phyloP scores from a whole-genome alignment of 2,329 filamentous ascomycete species.

The Aspergillus sclerotialis region DNA sequence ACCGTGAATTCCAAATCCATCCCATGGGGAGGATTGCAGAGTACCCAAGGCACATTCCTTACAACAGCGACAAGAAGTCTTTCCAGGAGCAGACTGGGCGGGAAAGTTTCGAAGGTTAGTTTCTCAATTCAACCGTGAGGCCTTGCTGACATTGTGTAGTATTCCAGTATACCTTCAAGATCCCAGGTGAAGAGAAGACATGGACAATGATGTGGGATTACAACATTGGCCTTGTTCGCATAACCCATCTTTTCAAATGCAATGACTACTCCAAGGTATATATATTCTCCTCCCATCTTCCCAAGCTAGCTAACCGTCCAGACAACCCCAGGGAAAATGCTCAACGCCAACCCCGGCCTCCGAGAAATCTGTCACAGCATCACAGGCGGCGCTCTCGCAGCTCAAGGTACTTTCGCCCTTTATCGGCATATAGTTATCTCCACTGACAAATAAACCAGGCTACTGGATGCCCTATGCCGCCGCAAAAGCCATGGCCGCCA shows the following conservation, averaged over 20 bases:
- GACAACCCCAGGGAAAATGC: slow-evolving; percentile 83
- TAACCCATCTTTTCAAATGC: slow-evolving; percentile 92
- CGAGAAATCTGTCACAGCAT: slow-evolving; percentile 90
- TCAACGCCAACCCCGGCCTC: slow-evolving; percentile 70
- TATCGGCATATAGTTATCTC: neutral
- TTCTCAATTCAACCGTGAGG: slow-evolving; percentile 1
- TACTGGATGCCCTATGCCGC: slow-evolving; percentile 95
- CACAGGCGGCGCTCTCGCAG: slow-evolving; percentile 81
- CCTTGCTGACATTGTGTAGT: slow-evolving; percentile 13
- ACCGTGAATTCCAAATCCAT: slow-evolving; percentile 58
- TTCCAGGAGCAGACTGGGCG: slow-evolving; percentile 81
- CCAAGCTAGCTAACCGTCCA: slow-evolving; percentile 30
- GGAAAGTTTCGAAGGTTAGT: slow-evolving; percentile 76
- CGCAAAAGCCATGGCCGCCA: slow-evolving; percentile 78
- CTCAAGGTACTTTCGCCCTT: slow-evolving; percentile 61
- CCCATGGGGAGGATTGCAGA: slow-evolving; percentile 56
- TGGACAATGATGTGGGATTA: slow-evolving; percentile 96
- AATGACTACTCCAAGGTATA: slow-evolving; percentile 78
- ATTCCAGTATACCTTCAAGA: slow-evolving; percentile 66
- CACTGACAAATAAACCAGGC: slow-evolving; percentile 45
- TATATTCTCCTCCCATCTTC: slow-evolving; percentile 2
- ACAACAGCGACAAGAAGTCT: slow-evolving; percentile 88
- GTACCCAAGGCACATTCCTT: slow-evolving; percentile 73
- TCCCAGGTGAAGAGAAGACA: slow-evolving; percentile 58
- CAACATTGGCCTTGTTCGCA: slow-evolving; percentile 84